Evolutionary conservation across 2,329 filamentous ascomycete genomes (phyloP), one percentile per base, ranked within the genome.

Genomic region (Fusarium euwallaceae): DNA sequence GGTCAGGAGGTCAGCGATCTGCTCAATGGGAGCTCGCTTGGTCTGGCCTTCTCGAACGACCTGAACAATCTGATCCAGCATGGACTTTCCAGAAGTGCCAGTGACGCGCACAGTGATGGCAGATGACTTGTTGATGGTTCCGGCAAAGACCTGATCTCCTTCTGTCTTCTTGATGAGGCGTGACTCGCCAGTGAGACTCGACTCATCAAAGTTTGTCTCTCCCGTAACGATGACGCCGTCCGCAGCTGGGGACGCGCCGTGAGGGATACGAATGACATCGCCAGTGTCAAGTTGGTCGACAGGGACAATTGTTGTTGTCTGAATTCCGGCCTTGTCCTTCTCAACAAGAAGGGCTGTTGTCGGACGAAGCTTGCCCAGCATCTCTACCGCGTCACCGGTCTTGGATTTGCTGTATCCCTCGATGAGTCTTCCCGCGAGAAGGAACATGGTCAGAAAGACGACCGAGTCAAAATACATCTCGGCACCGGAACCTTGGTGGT

Each of bases 321-420:
- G 84, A 2, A 78, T 80, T 4, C 74, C 74, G 2, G 80, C 71
- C 3, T 79, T 80, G 51, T 82, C 81, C 45, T 86, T 80, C 65
- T 89, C 88, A 4, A 97, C 85, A 12, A 98, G 86, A 4, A 93
- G 85, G 2, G 95, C 95, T 62, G 94, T 93, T 0, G 89, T 92
- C 0, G 95, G 95, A 17, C 94, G 89, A 36, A 98, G 87, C 71
- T 93, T 94, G 2, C 92, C 92, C 6, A 98, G 86, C 70, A 93
- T 91, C 37, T 93, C 91, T 3, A 98, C 93, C 1, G 95, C 95
- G 81, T 97, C 93, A 1, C 95, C 95, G 0, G 95, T 95, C 79
- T 93, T 96, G 0, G 95, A 93, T 83, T 98, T 98, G 87, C 94
- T 97, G 84, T 97, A 97, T 1, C 94, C 92, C 84, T 98, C 96